These are phyloP conservation scores for Talaromyces sp. DNA, from an alignment of 2,329 filamentous ascomycete genomes.

Conservation along the genomic window DNA sequence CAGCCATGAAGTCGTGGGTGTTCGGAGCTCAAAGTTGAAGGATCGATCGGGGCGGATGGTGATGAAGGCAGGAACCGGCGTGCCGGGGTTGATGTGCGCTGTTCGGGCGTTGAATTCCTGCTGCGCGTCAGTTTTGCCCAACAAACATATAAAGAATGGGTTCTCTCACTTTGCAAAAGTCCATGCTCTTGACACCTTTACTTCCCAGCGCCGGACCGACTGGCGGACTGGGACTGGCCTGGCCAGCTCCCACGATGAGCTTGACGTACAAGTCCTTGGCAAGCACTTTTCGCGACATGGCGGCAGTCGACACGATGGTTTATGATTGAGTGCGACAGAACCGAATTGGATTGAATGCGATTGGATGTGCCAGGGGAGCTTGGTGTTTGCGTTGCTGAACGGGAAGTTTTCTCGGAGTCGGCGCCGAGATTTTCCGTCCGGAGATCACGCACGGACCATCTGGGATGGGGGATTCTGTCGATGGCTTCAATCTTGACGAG, in stretches of 20 bases:
- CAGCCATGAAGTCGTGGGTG: slow-evolving; percentile 88
- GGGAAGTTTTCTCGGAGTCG: slow-evolving; percentile 1
- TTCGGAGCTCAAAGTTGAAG: slow-evolving; percentile 89
- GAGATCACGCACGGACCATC: background rate
- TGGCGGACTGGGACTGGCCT: slow-evolving; percentile 89
- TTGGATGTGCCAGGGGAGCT: background rate
- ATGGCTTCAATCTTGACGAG: background rate
- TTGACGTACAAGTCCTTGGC: slow-evolving; percentile 77
- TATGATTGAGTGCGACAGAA: background rate
- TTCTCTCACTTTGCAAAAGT: slow-evolving; percentile 88
- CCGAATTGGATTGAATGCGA: background rate
- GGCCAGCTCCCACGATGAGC: slow-evolving; percentile 92
- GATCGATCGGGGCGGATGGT: slow-evolving; percentile 88
- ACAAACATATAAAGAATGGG: too few species aligned
- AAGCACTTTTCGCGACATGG: slow-evolving; percentile 50
- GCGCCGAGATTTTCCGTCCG: background rate
- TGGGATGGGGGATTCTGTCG: background rate
- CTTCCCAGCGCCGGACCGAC: slow-evolving; percentile 93
- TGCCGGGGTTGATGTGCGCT: slow-evolving; percentile 73
- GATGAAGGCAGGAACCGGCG: slow-evolving; percentile 84
- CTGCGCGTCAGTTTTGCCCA: background rate
- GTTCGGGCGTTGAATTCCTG: slow-evolving; percentile 98
- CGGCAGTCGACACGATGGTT: background rate
- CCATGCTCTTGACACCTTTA: slow-evolving; percentile 98
- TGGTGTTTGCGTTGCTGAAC: background rate